These are phyloP conservation scores for Curvularia hawaiiensis DNA, from an alignment of 2,329 filamentous ascomycete species.

Conservation along the genomic window DNA sequence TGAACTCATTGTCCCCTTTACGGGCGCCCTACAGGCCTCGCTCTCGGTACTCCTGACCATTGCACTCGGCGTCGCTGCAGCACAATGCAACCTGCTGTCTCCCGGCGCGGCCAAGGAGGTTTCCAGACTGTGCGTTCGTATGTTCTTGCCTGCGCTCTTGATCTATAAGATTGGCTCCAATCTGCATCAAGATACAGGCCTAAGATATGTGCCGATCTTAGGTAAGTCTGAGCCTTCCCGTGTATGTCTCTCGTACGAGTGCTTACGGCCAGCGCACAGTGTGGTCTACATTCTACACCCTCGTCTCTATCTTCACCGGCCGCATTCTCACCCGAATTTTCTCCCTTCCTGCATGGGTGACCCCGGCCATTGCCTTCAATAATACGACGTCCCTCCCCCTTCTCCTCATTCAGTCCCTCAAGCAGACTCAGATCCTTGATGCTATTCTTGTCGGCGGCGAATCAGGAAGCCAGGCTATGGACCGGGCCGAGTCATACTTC, in stretches of 20 bases:
- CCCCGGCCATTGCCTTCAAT: slow-evolving; percentile 61
- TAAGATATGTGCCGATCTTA: slow-evolving; percentile 56
- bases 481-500: slow-evolving; percentile 68
- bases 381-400: slow-evolving; percentile 62
- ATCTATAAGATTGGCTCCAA: slow-evolving; percentile 60
- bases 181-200: slow-evolving; percentile 53
- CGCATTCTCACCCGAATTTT: slow-evolving; percentile 51
- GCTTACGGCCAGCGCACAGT: slow-evolving; percentile 41
- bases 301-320: slow-evolving; percentile 57
- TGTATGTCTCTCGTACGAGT: neutral
- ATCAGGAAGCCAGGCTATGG: slow-evolving; percentile 54
- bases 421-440: slow-evolving; percentile 62
- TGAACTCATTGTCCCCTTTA: slow-evolving; percentile 51
- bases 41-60: slow-evolving; percentile 61
- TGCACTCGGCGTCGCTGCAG: slow-evolving; percentile 56
- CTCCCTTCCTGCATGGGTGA: slow-evolving; percentile 59
- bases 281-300: slow-evolving; percentile 58
- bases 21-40: slow-evolving; percentile 61
- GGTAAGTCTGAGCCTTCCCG: slow-evolving; percentile 35
- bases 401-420: slow-evolving; percentile 58
- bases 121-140: slow-evolving; percentile 57
- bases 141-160: slow-evolving; percentile 60
- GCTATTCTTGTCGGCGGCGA: slow-evolving; percentile 54
- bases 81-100: slow-evolving; percentile 57
- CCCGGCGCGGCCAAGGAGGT: slow-evolving; percentile 57